Percentiles rank a stretch among this genome's conserved stretches.
Conservation (phyloP, 169 alveolate species). For the Cryptosporidium ryanae region DNA sequence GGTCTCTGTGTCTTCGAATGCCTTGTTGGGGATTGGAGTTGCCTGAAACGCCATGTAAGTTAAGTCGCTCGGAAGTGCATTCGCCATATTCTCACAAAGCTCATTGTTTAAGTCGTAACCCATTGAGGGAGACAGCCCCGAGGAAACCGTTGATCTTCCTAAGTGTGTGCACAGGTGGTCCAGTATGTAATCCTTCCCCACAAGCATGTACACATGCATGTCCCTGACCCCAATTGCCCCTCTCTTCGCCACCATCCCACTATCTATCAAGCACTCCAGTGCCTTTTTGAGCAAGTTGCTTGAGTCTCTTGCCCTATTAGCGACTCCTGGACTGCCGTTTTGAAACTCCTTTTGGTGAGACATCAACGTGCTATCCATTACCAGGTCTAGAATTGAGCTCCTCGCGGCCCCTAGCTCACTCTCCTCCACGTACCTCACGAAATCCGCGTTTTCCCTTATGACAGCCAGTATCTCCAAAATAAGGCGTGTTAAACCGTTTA, state of each 20-base stretch:
- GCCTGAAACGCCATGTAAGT: slow-evolving; percentile 17
- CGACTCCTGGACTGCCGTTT: no score
- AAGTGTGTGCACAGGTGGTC: slow-evolving; percentile 31
- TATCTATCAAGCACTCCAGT: slow-evolving; percentile 15
- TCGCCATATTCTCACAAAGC: background rate
- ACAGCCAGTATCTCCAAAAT: slow-evolving; percentile 48
- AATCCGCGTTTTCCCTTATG: background rate
- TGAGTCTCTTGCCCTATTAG: background rate
- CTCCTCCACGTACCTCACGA: background rate
- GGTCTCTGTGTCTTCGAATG: background rate
- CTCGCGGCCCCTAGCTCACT: background rate
- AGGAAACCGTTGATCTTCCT: slow-evolving; percentile 42
- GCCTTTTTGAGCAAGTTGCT: background rate
- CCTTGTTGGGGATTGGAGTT: slow-evolving; percentile 57
- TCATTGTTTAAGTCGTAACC: slow-evolving; percentile 43
- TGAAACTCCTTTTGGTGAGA: slow-evolving; percentile 15
- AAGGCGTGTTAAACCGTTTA: slow-evolving; percentile 31
- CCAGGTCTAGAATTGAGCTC: slow-evolving; percentile 12
- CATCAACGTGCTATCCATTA: slow-evolving; percentile 53
- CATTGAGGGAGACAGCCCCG: slow-evolving; percentile 60
- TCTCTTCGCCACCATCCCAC: slow-evolving; percentile 7
- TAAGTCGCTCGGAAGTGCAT: background rate
- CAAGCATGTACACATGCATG: background rate
- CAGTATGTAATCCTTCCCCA: background rate
- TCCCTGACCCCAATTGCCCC: background rate